Conservation (phyloP, 2,329 filamentous ascomycete species). For the Nemania sp. region DNA sequence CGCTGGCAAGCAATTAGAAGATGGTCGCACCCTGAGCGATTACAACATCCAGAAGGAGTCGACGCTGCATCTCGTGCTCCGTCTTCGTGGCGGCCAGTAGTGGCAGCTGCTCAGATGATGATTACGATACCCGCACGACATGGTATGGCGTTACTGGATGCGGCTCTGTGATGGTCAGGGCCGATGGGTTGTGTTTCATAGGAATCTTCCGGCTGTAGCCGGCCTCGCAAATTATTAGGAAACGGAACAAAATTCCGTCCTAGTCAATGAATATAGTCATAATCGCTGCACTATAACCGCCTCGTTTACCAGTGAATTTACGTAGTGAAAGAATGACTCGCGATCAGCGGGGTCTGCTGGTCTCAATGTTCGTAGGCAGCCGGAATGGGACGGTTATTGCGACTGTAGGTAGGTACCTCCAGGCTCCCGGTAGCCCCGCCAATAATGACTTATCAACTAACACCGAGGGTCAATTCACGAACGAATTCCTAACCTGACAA, state of each 20-base stretch:
- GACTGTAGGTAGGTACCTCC: no score
- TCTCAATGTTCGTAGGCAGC: no score
- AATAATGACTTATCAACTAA: no score
- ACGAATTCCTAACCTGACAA: no score
- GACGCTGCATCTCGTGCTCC: slow-evolving; percentile 71
- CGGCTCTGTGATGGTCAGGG: slow-evolving; percentile 23
- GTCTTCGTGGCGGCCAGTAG: slow-evolving; percentile 68
- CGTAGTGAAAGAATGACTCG: no score
- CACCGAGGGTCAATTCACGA: no score
- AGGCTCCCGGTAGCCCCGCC: no score
- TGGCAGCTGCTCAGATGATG: slow-evolving; percentile 19
- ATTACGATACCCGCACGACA: slow-evolving; percentile 36
- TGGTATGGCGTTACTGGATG: slow-evolving; percentile 38
- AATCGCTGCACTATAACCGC: background rate
- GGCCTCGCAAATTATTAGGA: slow-evolving; percentile 15
- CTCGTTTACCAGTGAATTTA: no score
- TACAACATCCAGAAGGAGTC: slow-evolving; percentile 88
- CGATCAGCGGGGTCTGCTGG: no score
- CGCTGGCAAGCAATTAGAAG: slow-evolving; percentile 73
- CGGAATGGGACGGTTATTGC: no score
- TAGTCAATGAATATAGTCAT: slow-evolving; percentile 4
- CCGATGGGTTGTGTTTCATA: slow-evolving; percentile 26
- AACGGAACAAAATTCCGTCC: background rate
- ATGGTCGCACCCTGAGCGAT: slow-evolving; percentile 79
- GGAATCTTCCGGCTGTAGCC: slow-evolving; percentile 19